Percentiles rank a stretch among this genome's conserved stretches.
phyloP scores from a whole-genome alignment of 2,329 filamentous ascomycete species.

The Penicillium oxalicum region DNA sequence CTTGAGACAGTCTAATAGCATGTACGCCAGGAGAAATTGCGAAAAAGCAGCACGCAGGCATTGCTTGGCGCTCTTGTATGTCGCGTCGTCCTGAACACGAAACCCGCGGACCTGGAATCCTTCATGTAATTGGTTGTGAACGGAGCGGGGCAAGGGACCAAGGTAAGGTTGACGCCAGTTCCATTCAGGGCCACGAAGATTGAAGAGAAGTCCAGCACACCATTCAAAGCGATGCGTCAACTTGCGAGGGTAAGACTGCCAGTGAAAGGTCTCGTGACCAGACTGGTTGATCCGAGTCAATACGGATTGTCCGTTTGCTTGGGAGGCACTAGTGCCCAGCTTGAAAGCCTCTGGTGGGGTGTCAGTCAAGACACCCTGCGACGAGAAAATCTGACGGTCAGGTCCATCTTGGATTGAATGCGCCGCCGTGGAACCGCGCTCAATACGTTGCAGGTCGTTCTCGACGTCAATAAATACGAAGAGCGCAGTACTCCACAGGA shows the following conservation, averaged over 20 bases:
- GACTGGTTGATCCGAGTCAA: neutral
- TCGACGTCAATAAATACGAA: slow-evolving; percentile 53
- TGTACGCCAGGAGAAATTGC: slow-evolving; percentile 52
- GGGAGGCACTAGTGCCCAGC: neutral
- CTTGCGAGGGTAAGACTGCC: slow-evolving; percentile 50
- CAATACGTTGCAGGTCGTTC: slow-evolving; percentile 51
- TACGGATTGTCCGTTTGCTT: neutral
- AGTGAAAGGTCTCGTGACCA: slow-evolving; percentile 34
- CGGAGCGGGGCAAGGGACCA: slow-evolving; percentile 26
- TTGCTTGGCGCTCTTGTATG: slow-evolving; percentile 38
- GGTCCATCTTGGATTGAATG: neutral
- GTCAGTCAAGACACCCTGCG: neutral
- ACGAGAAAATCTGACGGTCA: neutral
- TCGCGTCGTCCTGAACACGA: slow-evolving; percentile 16
- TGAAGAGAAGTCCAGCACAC: slow-evolving; percentile 52
- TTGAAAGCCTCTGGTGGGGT: no score
- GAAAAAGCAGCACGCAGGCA: slow-evolving; percentile 45
- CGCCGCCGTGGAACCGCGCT: slow-evolving; percentile 28
- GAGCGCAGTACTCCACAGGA: slow-evolving; percentile 49
- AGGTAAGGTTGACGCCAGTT: slow-evolving; percentile 51
- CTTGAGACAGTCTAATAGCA: slow-evolving; percentile 65
- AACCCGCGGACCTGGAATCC: slow-evolving; percentile 12
- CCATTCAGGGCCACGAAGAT: slow-evolving; percentile 57
- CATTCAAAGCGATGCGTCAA: slow-evolving; percentile 53
- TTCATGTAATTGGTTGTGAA: slow-evolving; percentile 21